Evolutionary conservation across 495 filamentous ascomycete genomes (phyloP).

Genomic region (Penicillium verhagenii): DNA sequence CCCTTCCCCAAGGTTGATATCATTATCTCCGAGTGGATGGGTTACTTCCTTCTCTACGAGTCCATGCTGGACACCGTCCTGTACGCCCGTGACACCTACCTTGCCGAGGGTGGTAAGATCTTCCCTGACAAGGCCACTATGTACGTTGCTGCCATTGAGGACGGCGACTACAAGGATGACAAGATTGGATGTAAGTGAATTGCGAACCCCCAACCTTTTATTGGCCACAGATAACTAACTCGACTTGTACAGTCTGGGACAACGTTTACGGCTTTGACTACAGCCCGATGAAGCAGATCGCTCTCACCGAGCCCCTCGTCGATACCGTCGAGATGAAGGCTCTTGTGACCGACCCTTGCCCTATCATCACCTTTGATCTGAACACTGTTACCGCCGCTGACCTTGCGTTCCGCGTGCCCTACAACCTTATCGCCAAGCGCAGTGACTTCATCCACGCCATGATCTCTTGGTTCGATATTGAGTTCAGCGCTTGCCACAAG

Average conservation of each 20-base stretch:
- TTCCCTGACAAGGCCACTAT: slow-evolving; percentile 90
- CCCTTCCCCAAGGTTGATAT: slow-evolving; percentile 92
- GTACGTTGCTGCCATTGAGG: slow-evolving; percentile 84
- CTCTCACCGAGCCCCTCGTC: slow-evolving; percentile 81
- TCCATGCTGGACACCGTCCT: slow-evolving; percentile 97
- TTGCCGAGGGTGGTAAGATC: slow-evolving; percentile 78
- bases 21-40: slow-evolving; percentile 99
- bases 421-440: slow-evolving; percentile 67
- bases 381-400: slow-evolving; percentile 74
- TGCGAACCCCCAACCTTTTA: too few species aligned
- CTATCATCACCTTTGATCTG: slow-evolving; percentile 77
- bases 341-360: slow-evolving; percentile 74
- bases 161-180: slow-evolving; percentile 86
- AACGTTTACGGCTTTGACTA: slow-evolving; percentile 99
- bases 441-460: slow-evolving; percentile 93
- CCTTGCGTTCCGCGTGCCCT: slow-evolving; percentile 72
- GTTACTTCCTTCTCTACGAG: slow-evolving; percentile 97
- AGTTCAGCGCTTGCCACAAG: slow-evolving; percentile 93
- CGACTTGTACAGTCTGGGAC: slow-evolving; percentile 74
- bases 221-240: neutral
- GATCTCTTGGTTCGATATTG: slow-evolving; percentile 98
- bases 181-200: slow-evolving; percentile 71
- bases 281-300: slow-evolving; percentile 79
- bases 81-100: slow-evolving; percentile 89
- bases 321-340: slow-evolving; percentile 77